A percentile compares a stretch with the other conserved stretches of the same genome.
These are phyloP conservation scores for Cryphonectria japonica DNA, from an alignment of 2,329 filamentous ascomycete genomes.

Conservation along the genomic window DNA sequence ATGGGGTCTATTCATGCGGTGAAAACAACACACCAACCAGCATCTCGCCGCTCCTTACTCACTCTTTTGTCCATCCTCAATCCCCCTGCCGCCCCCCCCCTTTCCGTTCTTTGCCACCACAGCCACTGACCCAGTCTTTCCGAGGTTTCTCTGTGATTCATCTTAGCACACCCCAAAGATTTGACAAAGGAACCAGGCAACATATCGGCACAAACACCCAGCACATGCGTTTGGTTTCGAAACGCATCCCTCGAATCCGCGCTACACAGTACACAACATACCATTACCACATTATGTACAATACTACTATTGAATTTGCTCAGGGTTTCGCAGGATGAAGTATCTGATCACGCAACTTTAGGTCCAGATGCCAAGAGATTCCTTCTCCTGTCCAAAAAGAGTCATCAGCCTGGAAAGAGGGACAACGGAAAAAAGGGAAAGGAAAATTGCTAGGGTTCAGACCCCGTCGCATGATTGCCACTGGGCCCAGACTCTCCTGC, in stretches of 20 bases:
- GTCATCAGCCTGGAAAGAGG: not conserved
- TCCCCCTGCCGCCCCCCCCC: no score
- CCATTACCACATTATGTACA: not conserved
- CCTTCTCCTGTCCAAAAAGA: not conserved
- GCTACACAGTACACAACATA: not conserved
- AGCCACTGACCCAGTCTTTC: not conserved
- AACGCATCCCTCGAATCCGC: not conserved
- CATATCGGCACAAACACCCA: not conserved
- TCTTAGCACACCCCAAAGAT: not conserved
- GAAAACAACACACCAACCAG: not conserved
- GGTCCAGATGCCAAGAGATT: not conserved
- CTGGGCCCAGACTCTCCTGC: not conserved
- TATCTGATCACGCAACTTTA: not conserved
- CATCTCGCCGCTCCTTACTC: not conserved
- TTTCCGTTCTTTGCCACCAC: conserved; percentile 10
- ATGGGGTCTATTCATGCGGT: not conserved
- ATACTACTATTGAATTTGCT: not conserved
- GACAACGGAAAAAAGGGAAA: no score
- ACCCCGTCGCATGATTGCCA: not conserved
- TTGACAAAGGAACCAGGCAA: not conserved
- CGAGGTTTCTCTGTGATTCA: not conserved
- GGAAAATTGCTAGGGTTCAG: not conserved
- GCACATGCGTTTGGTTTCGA: conserved; percentile 6
- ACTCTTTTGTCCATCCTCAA: not conserved
- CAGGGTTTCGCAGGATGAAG: not conserved